Base-by-base conservation (phyloP, 2,329 filamentous ascomycete genomes). In the Chaetomiaceae sp. region DNA sequence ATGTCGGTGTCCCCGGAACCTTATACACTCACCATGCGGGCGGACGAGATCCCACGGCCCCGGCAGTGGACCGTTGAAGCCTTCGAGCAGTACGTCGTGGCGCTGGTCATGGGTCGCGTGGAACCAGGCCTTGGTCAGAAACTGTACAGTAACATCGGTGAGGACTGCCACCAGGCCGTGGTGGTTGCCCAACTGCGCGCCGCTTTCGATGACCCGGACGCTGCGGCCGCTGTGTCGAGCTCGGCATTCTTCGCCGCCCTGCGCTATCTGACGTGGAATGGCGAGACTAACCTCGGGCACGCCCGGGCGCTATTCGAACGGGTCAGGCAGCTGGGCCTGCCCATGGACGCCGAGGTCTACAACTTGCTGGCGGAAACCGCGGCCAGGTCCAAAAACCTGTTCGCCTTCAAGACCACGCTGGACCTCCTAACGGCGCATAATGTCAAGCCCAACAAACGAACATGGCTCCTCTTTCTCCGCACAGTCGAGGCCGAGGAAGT, bases 401-500 rank as follows among this genome's bases (percentile, higher is more conserved):
- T 61, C 21, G 70, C 68, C 55, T 79, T 78, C 58, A 61, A 70
- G 50, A 56, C 56, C 3, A 63, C 68, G 1, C 58, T 78, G 14
- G 56, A 61, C 14, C 63, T 67, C 51, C 78, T 79, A 75, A 53
- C 64, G 20, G 47, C 55, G 6, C 63, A 65, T 12, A 69, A 66
- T 42, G 66, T 70, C 39, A 54, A 57, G 23, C 73, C 75, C 4
- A 71, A 76, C 42, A 60, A 71, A 3, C 61, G 63, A 14, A 78
- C 76, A 0, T 79, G 76, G 76, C 56, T 73, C 3, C 65, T 73
- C 4, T 75, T 78, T 51, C 63, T 79, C 16, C 63, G 66, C n/a
- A 66, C 79, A 39, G 77, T 86, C 51, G 77, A 80, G 63, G 77
- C 76, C 10, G 81, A 84, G 60, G 74, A 79, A n/a, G 70, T 74